phyloP scores from a whole-genome alignment of 768 basidiomycete genomes.

The Postia placenta region DNA sequence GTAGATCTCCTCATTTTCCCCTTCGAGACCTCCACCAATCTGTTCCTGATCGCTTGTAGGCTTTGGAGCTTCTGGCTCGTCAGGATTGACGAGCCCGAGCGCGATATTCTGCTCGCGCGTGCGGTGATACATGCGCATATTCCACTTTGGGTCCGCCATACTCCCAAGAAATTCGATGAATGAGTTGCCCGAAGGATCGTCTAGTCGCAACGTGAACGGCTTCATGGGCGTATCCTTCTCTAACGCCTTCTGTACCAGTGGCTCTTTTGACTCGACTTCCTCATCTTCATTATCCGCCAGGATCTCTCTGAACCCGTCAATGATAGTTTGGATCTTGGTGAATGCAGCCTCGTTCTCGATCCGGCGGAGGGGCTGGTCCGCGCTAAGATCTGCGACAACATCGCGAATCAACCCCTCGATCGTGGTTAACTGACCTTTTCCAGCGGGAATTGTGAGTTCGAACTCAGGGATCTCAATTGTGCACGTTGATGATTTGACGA shows the following conservation, averaged over 20 bases:
- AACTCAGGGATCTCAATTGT: constrained; percentile 82
- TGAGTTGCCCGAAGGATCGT: constrained; percentile 96
- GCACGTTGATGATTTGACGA: constrained; percentile 84
- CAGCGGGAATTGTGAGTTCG: constrained; percentile 84
- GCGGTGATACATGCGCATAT: constrained; percentile 73
- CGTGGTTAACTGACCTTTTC: constrained; percentile 92
- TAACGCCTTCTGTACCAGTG: constrained; percentile 25
- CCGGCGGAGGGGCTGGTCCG: constrained; percentile 78
- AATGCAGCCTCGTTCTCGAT: constrained; percentile 71
- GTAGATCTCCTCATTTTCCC: constrained; percentile 79
- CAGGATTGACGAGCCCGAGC: constrained; percentile 62
- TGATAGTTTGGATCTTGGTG: constrained; percentile 65
- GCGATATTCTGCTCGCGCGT: constrained; percentile 74
- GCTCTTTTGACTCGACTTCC: constrained; percentile 28
- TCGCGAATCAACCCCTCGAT: constrained; percentile 89
- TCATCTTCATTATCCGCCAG: constrained; percentile 54
- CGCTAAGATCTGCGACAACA: constrained; percentile 69
- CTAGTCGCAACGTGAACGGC: constrained; percentile 76
- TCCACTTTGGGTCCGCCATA: constrained; percentile 92
- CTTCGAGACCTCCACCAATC: constrained; percentile 23
- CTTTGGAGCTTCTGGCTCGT: constrained; percentile 25
- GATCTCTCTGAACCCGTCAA: constrained; percentile 60
- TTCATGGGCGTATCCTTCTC: constrained; percentile 50
- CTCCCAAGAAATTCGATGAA: constrained; percentile 87
- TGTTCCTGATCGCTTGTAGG: constrained; percentile 1